Evolutionary conservation across 192 early-diverging fungal species (phyloP).

Genomic region (Rhizophagus sp.): DNA sequence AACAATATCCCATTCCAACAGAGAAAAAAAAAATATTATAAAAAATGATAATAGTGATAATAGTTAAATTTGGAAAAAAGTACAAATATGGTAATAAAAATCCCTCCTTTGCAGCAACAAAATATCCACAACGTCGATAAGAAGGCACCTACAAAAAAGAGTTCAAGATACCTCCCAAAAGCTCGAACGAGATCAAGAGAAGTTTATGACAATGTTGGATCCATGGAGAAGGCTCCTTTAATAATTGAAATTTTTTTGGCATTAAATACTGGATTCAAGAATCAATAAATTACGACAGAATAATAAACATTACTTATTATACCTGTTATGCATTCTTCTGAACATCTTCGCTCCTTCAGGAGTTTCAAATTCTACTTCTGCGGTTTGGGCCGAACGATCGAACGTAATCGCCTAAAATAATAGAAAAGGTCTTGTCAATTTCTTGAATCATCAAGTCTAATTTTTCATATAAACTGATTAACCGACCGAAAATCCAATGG

Average conservation of each 20-base stretch:
- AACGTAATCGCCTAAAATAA: background rate
- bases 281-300: background rate
- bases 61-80: background rate
- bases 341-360: background rate
- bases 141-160: background rate
- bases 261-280: background rate
- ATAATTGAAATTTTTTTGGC: background rate
- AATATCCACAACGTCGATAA: background rate
- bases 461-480: background rate
- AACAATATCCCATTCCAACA: background rate
- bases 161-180: background rate
- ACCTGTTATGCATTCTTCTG: conserved; percentile 4
- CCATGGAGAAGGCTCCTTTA: background rate
- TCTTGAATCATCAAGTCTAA: background rate
- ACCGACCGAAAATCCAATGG: background rate
- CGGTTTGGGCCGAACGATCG: background rate
- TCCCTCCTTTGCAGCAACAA: background rate
- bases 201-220: conserved; percentile 6
- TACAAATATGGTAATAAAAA: background rate
- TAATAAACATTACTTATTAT: background rate
- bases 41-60: background rate
- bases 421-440: background rate
- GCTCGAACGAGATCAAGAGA: background rate
- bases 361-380: background rate
- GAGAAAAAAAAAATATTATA: background rate